phyloP scores from a whole-genome alignment of 441 rosid species.

The Raphanus hybrid region DNA sequence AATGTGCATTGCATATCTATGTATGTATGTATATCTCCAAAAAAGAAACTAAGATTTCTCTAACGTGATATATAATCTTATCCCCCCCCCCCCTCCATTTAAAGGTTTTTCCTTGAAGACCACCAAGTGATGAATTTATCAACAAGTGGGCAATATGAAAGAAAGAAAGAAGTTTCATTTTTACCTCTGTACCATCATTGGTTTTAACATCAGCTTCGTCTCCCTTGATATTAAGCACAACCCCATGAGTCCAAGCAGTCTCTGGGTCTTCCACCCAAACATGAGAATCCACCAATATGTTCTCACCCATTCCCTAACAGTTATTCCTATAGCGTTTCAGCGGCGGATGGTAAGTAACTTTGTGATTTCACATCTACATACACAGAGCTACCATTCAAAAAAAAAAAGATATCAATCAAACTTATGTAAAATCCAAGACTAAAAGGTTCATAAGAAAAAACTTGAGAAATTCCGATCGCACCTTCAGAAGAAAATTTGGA shows the following conservation, averaged over 20 bases:
- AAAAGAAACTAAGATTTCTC: no score
- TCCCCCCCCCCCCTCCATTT: no score
- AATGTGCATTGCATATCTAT: no score
- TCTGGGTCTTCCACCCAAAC: slow-evolving; percentile 82
- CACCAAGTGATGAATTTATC: neutral
- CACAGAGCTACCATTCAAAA: slow-evolving; percentile 1
- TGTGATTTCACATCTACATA: neutral
- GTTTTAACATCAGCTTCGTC: slow-evolving; percentile 71
- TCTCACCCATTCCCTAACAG: slow-evolving; percentile 49
- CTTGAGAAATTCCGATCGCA: neutral
- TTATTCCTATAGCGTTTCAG: neutral
- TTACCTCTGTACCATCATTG: slow-evolving; percentile 58
- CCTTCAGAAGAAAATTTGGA: neutral
- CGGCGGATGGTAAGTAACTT: neutral
- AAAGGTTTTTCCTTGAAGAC: no score
- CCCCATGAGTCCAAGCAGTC: slow-evolving; percentile 73
- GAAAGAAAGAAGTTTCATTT: slow-evolving; percentile 27
- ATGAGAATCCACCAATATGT: slow-evolving; percentile 64
- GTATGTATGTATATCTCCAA: no score
- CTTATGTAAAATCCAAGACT: no score
- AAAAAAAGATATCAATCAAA: neutral
- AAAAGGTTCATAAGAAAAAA: neutral
- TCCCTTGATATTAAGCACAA: slow-evolving; percentile 57
- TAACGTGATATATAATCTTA: no score
- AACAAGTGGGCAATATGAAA: neutral